Evolutionary conservation across 768 basidiomycete genomes (phyloP).

Genomic region (Suillus alpinus): DNA sequence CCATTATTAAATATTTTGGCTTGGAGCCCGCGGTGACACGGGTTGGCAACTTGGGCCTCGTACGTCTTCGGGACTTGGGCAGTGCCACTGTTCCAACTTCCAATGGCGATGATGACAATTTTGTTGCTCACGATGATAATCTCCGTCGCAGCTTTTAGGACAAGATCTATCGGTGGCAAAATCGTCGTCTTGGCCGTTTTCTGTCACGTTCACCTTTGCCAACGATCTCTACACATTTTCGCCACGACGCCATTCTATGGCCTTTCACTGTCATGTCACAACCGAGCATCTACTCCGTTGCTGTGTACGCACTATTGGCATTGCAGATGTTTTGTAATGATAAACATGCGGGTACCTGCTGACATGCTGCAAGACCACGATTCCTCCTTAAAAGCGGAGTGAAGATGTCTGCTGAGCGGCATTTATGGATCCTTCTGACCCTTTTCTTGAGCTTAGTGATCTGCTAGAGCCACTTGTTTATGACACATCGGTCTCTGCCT

Average conservation of each 20-base stretch:
- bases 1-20: neutral
- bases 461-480: neutral
- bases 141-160: neutral
- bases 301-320: neutral
- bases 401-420: neutral
- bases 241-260: neutral
- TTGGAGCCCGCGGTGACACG: neutral
- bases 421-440: neutral
- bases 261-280: neutral
- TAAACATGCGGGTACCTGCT: neutral
- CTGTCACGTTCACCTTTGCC: neutral
- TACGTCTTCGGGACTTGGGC: neutral
- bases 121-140: neutral
- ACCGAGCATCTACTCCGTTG: neutral
- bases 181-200: neutral
- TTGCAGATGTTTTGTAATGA: neutral
- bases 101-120: neutral
- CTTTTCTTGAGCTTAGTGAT: neutral
- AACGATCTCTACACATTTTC: neutral
- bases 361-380: neutral
- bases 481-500: neutral
- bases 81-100: neutral
- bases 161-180: neutral
- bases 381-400: neutral
- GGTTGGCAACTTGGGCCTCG: neutral